Evolutionary conservation across 345 rosid species (phyloP).

Genomic region (Eutrema yunnanense): DNA sequence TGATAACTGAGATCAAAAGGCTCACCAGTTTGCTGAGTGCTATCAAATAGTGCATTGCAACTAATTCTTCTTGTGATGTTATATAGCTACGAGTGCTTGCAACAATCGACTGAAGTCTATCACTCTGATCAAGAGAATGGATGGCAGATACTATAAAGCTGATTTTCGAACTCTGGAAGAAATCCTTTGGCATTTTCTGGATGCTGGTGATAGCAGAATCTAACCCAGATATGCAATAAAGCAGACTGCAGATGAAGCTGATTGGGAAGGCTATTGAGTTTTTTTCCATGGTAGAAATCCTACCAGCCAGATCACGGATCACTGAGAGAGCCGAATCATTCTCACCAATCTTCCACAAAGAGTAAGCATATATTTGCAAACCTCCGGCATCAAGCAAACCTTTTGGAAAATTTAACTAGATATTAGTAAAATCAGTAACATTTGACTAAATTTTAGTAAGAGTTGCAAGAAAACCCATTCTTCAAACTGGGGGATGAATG

Average conservation of each 20-base stretch:
- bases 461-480: neutral
- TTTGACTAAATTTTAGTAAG: neutral
- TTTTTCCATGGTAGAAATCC: constrained; percentile 52
- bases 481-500: neutral
- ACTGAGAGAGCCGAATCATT: constrained; percentile 58
- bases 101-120: constrained; percentile 57
- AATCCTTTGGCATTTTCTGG: constrained; percentile 67
- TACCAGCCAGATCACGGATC: constrained; percentile 51
- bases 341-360: constrained; percentile 79
- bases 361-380: constrained; percentile 76
- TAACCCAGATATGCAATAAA: constrained; percentile 67
- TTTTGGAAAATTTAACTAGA: constrained; percentile 17
- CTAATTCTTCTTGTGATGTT: constrained; percentile 50
- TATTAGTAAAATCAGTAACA: neutral
- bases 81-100: constrained; percentile 45
- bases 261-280: constrained; percentile 52
- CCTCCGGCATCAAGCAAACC: constrained; percentile 69
- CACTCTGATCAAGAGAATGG: constrained; percentile 64
- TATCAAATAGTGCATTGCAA: constrained; percentile 67
- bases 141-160: constrained; percentile 69
- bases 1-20: constrained; percentile 12
- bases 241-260: constrained; percentile 76
- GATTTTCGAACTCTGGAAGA: constrained; percentile 59
- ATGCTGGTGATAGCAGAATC: constrained; percentile 65
- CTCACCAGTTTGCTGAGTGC: constrained; percentile 77